phyloP scores from a whole-genome alignment of 1,284 basidiomycete species.

The Hortiboletus rubellus region DNA sequence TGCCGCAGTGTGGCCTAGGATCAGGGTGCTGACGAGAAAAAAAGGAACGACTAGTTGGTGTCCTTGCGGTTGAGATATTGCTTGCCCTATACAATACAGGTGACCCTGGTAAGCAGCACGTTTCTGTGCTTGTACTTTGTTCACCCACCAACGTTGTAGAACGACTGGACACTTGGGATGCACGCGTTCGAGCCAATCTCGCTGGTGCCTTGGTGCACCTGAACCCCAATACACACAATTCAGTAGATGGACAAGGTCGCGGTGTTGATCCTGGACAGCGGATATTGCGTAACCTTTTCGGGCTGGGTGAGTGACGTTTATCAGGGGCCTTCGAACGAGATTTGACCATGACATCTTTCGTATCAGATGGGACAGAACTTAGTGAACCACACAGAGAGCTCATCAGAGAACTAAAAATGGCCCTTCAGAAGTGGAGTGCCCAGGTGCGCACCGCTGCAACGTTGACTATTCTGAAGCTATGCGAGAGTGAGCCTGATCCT shows the following conservation, averaged over 20 bases:
- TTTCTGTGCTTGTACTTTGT: too few species aligned
- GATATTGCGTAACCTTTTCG: slow-evolving; percentile 16
- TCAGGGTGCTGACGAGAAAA: too few species aligned
- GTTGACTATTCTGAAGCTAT: slow-evolving; percentile 18
- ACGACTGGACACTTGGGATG: background rate
- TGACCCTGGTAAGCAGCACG: too few species aligned
- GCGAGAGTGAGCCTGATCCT: slow-evolving; percentile 7
- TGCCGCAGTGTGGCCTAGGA: too few species aligned
- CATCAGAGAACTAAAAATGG: slow-evolving; percentile 8
- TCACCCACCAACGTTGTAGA: too few species aligned
- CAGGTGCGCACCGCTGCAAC: slow-evolving; percentile 13
- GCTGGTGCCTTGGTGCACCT: slow-evolving; percentile 14
- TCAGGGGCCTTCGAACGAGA: background rate
- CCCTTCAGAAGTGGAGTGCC: background rate
- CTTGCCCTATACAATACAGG: too few species aligned
- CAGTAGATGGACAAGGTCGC: too few species aligned
- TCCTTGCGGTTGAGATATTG: too few species aligned
- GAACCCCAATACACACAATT: background rate
- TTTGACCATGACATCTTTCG: background rate
- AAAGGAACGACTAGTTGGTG: background rate
- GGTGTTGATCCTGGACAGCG: background rate
- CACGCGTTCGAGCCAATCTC: slow-evolving; percentile 19
- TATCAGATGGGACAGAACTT: slow-evolving; percentile 7
- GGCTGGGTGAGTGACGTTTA: slow-evolving; percentile 9
- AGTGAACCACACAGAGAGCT: background rate